Base-by-base conservation (phyloP, 176 grass and related monocot genomes). In the Elaeis guineensis region DNA sequence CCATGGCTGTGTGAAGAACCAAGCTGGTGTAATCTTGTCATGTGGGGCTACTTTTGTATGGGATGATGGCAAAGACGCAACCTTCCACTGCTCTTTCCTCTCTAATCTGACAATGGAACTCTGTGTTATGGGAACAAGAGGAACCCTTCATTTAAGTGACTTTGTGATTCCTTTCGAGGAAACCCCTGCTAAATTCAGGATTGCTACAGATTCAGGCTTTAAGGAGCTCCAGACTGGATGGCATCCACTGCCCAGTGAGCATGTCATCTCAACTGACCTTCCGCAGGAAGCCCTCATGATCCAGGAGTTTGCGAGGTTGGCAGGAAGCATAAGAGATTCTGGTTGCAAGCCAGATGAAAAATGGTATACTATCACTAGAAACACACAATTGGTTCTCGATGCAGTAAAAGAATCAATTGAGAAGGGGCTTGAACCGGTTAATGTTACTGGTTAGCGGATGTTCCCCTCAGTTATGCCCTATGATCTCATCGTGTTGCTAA, bases 251-350 rank as follows among this genome's bases (percentile, higher is more conserved):
- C 82, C 90, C 0, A 83, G 69, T 50, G 78, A 72, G 58, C 76
- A 81, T 30, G 58, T 61, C 0, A 59, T 95, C 5, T 15, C 29
- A 11, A 78, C 73, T 5, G 70, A 81, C 3, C 86, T 95, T 19
- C 79, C 86, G 3, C 82, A 95, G 67, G 83, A 95, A 25, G 83
- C 71, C 2, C 75, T 85, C 6, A 95, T 95, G 83, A 72, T 90
- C 16, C 60, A 67, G 77, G 90, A 87, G 70, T 77, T 95, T 26
- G 32, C 77, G 0, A 90, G 80, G 61, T 72, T 90, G 24, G 90
- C 76, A 53, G 52, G 52, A 59, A 29, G 8, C 54, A 83, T 95
- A 63, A 68, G 73, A 7, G 86, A 95, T n/a, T 61, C 58, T 20
- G 75, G 68, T 15, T 55, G 26, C 51, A 86, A 79, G 19, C 86